Conservation (phyloP, 2,329 filamentous ascomycete species). For the Camillea tinctor region DNA sequence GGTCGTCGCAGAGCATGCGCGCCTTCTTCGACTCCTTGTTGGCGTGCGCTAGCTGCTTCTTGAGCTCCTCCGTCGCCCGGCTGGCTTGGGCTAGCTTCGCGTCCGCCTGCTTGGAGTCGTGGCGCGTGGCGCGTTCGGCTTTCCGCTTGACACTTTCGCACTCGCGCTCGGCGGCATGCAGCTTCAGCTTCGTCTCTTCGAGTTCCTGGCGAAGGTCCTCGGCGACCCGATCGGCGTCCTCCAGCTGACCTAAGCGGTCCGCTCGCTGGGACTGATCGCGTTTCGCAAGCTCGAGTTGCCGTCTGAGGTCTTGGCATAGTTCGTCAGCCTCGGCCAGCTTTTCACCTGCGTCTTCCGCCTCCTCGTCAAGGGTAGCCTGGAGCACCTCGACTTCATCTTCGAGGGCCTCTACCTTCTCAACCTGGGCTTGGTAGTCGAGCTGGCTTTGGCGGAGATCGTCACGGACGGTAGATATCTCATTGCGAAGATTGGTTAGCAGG, state of each 20-base stretch:
- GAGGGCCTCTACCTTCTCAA: conserved; percentile 64
- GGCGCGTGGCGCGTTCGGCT: conserved; percentile 36
- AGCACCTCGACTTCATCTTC: conserved; percentile 78
- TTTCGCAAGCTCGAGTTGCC: conserved; percentile 39
- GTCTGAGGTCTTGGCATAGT: conserved; percentile 43
- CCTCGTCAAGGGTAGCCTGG: conserved; percentile 63
- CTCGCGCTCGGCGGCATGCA: conserved; percentile 57
- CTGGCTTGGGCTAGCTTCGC: conserved; percentile 44
- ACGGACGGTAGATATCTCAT: conserved; percentile 62
- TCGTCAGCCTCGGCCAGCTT: conserved; percentile 45
- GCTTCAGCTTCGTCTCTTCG: conserved; percentile 63
- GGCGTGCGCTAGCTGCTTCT: conserved; percentile 32
- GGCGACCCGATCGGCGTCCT: conserved; percentile 28
- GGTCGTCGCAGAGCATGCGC: conserved; percentile 46
- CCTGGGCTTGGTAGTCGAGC: conserved; percentile 59
- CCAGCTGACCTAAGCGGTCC: conserved; percentile 20
- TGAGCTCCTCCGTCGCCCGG: conserved; percentile 21
- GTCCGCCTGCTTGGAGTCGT: conserved; percentile 38
- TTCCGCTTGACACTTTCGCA: conserved; percentile 26
- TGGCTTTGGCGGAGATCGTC: conserved; percentile 70
- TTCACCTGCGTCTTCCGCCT: conserved; percentile 57
- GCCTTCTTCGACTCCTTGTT: conserved; percentile 52
- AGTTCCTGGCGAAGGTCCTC: conserved; percentile 39
- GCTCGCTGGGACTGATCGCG: conserved; percentile 22
- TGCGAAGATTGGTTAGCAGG: conserved; percentile 63